Base-by-base conservation (phyloP, 2,329 filamentous ascomycete species). In the Amesomyces nigricolor region DNA sequence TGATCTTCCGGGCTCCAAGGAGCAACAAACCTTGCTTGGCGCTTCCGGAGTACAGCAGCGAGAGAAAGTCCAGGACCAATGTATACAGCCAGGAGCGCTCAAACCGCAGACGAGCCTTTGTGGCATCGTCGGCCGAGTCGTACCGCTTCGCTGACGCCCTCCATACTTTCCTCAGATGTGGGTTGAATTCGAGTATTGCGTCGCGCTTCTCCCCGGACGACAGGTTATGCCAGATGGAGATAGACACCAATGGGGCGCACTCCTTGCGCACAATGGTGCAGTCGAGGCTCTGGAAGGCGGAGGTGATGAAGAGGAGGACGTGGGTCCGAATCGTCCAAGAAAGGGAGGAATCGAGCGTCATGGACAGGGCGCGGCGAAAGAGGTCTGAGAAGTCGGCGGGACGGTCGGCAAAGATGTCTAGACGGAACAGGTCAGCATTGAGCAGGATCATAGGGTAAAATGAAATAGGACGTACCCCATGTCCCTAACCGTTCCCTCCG, bases 81-180 rank as follows among this genome's bases (percentile, higher is more conserved):
- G 89, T 87, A 67, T 91, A 96, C 10, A 99, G 78, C 95, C 94
- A 99, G 44, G 89, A 88, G 53, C 95, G 82, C 71, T 99, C 94
- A 64, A 99, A 96, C 22, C 88, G 85, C 62, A 97, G 75, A 52
- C 86, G 84, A 14, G 87, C 85, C 68, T 96, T 91, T 0, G 81
- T 82, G 4, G 78, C 72, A 57, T 92, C 88, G 68, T 97, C 92
- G 50, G 88, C 89, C 38, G 87, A 84, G 58, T 97, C 91, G 63
- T 88, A 96, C 61, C 91, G 82, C 73, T 95, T 96, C 17, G 78
- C 80, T 1, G 91, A 81, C 8, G 91, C 90, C 65, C 90, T 86
- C 94, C 94, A 99, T 48, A 90, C 87, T 70, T 96, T 97, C 68
- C 83, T 86, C 64, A 95, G 72, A 61, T 89, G 85, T n/a, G 82